These are phyloP conservation scores for Eucalyptus microcorys DNA, from an alignment of 345 rosid species.

Conservation along the genomic window DNA sequence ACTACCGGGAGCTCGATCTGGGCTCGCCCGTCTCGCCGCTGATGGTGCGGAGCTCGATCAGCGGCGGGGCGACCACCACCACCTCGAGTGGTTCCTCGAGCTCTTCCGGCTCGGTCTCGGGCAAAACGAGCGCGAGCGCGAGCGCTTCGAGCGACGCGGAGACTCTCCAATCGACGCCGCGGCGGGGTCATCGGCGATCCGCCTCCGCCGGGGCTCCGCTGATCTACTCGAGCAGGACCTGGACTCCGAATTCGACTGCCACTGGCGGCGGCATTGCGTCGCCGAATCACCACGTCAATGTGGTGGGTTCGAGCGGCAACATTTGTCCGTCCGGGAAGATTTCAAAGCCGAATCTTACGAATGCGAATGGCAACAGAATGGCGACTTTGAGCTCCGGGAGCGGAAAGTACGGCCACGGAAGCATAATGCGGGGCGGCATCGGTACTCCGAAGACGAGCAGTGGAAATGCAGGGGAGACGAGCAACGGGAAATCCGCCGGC, in stretches of 20 bases:
- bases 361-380: slow-evolving; percentile 31
- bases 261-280: not conserved
- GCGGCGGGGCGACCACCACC: not conserved
- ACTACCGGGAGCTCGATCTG: slow-evolving; percentile 76
- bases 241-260: slow-evolving; percentile 1
- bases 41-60: slow-evolving; percentile 17
- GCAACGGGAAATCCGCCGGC: not conserved
- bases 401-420: slow-evolving; percentile 91
- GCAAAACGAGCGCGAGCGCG: slow-evolving; percentile 1
- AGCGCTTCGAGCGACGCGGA: slow-evolving; percentile 9
- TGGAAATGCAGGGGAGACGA: not conserved
- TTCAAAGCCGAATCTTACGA: slow-evolving; percentile 42
- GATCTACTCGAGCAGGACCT: slow-evolving; percentile 56
- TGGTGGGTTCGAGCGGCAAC: slow-evolving; percentile 61
- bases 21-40: slow-evolving; percentile 85
- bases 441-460: not conserved
- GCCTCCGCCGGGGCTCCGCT: slow-evolving; percentile 61
- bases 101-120: slow-evolving; percentile 51
- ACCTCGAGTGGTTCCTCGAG: slow-evolving; percentile 26
- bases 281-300: not conserved
- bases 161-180: slow-evolving; percentile 23
- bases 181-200: slow-evolving; percentile 71
- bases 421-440: slow-evolving; percentile 47
- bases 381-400: slow-evolving; percentile 65
- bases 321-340: slow-evolving; percentile 90